Evolutionary conservation across 2,329 filamentous ascomycete species (phyloP).

Genomic region (Aspergillus calidoustus): DNA sequence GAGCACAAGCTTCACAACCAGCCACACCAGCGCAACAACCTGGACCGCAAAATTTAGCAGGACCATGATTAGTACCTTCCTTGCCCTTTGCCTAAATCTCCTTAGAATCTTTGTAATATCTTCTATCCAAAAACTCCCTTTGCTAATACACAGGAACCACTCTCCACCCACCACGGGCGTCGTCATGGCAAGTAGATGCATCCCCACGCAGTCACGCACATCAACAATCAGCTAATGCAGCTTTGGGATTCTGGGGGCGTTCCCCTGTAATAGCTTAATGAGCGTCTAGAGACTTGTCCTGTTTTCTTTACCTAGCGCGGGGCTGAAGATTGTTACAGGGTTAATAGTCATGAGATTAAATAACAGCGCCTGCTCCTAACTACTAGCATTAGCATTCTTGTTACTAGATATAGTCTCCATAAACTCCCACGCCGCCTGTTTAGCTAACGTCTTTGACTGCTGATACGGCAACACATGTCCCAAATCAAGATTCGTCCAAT

Average conservation of each 20-base stretch:
- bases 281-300: neutral
- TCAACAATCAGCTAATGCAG: neutral
- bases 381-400: too few relatives aligned
- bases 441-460: slow-evolving; percentile 1
- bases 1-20: neutral
- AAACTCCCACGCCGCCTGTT: neutral
- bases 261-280: neutral
- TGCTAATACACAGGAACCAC: neutral
- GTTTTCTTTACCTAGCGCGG: neutral
- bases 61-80: neutral
- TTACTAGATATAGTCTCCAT: too few relatives aligned
- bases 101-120: neutral
- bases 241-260: neutral
- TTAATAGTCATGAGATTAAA: neutral
- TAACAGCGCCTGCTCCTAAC: neutral
- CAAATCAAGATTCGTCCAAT: neutral
- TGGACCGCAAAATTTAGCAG: neutral
- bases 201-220: neutral
- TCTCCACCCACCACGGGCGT: neutral
- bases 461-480: neutral
- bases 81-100: neutral
- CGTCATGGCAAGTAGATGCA: slow-evolving; percentile 3
- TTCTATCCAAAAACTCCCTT: neutral
- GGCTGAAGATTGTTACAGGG: neutral
- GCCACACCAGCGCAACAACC: neutral